Conservation (phyloP, 2,329 filamentous ascomycete genomes). For the Aotearoamyces nothofagi region DNA sequence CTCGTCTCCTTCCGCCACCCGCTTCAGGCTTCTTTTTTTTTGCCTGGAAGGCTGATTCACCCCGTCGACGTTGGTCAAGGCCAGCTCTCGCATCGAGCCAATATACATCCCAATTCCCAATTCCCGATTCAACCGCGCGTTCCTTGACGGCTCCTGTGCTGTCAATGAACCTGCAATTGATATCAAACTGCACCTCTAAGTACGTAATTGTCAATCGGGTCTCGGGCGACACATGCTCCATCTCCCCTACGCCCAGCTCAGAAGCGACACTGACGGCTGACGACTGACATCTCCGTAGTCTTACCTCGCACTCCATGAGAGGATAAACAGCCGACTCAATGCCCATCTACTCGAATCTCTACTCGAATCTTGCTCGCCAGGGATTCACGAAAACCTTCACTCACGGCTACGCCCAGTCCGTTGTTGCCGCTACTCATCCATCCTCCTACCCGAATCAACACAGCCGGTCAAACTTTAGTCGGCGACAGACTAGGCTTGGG, state of each 20-base stretch:
- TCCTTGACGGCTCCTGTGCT: constrained; percentile 75
- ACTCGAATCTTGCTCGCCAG: constrained; percentile 82
- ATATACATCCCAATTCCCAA: too few relatives aligned
- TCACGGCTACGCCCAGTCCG: constrained; percentile 94
- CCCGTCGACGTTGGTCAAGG: too few relatives aligned
- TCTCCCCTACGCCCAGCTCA: too few relatives aligned
- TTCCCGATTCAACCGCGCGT: constrained; percentile 44
- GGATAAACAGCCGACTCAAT: constrained; percentile 69
- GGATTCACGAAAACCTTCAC: constrained; percentile 94
- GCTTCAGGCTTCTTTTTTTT: too few relatives aligned
- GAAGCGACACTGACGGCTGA: constrained; percentile 6
- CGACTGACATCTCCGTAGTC: constrained; percentile 11
- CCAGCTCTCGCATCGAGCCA: too few relatives aligned
- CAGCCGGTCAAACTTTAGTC: constrained; percentile 46
- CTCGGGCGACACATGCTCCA: not conserved
- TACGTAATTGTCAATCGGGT: too few relatives aligned
- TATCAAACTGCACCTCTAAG: constrained; percentile 15
- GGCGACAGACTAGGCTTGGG: constrained; percentile 34
- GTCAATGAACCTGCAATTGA: constrained; percentile 94
- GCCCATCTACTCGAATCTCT: constrained; percentile 57
- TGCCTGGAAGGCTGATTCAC: too few relatives aligned
- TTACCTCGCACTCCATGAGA: constrained; percentile 36
- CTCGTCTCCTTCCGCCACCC: too few relatives aligned
- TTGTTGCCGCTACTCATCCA: constrained; percentile 83
- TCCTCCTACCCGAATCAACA: constrained; percentile 65